phyloP scores from a whole-genome alignment of 768 basidiomycete genomes.

The Kwoniella mangroviensis region DNA sequence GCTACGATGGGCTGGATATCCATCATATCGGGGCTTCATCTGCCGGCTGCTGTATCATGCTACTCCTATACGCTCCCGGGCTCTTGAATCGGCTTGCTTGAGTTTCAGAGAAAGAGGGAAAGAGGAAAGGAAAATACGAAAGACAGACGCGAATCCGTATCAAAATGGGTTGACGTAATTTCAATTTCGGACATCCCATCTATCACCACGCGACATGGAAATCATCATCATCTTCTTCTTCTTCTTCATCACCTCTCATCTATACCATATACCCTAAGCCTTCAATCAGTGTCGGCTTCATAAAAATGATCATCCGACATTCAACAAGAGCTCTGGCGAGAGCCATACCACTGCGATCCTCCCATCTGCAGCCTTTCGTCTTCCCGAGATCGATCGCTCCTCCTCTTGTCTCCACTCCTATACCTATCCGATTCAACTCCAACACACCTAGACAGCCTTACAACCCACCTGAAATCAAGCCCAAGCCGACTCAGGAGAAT shows the following conservation, averaged over 20 bases:
- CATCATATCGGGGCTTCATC: conserved; percentile 25
- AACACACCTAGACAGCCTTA: conserved; percentile 19
- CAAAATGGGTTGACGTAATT: conserved; percentile 14
- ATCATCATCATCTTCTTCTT: conserved; percentile 1
- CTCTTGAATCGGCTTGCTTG: not conserved
- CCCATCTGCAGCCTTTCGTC: not conserved
- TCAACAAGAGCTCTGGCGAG: conserved; percentile 1
- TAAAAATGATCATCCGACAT: conserved; percentile 24
- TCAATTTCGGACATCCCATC: not conserved
- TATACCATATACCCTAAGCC: not conserved
- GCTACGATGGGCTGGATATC: conserved; percentile 24
- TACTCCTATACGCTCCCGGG: not conserved
- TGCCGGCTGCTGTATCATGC: not conserved
- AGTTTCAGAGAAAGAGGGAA: not conserved
- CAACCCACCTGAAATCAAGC: conserved; percentile 18
- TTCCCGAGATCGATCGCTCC: conserved; percentile 2
- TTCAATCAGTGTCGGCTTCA: not conserved
- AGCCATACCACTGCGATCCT: not conserved
- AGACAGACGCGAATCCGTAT: conserved; percentile 1
- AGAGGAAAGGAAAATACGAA: not conserved
- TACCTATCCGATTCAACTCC: conserved; percentile 22
- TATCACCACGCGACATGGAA: not conserved
- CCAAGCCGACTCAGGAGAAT: not conserved
- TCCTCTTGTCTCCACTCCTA: not conserved
- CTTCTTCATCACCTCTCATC: not conserved